These are phyloP conservation scores for Thelephora aurantiotincta DNA, from an alignment of 768 basidiomycete species.

Conservation along the genomic window DNA sequence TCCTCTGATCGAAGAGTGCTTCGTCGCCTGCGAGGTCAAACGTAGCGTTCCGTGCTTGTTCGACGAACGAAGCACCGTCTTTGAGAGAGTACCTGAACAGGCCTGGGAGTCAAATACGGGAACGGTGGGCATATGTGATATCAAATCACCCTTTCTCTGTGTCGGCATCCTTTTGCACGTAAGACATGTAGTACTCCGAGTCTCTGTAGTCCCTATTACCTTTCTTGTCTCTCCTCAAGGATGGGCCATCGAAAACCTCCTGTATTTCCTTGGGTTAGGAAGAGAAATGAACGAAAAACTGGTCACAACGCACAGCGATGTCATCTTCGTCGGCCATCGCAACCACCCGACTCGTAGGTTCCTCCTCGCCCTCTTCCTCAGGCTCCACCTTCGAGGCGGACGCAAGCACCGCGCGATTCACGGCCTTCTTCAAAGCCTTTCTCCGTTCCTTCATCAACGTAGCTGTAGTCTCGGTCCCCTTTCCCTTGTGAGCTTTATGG, in stretches of 20 bases:
- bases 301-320: constrained; percentile 38
- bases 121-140: background rate
- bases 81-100: constrained; percentile 64
- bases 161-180: constrained; percentile 75
- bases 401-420: constrained; percentile 27
- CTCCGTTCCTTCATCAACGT: constrained; percentile 82
- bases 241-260: constrained; percentile 48
- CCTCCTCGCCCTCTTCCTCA: constrained; percentile 20
- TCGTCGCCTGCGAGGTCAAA: constrained; percentile 83
- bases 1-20: constrained; percentile 39
- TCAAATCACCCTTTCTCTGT: constrained; percentile 80
- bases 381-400: constrained; percentile 21
- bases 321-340: constrained; percentile 74
- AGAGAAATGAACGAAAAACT: constrained; percentile 1
- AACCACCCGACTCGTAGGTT: constrained; percentile 18
- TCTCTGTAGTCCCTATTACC: constrained; percentile 49
- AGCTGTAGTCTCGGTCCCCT: constrained; percentile 46
- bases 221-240: constrained; percentile 24
- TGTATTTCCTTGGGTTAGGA: constrained; percentile 14
- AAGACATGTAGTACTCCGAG: constrained; percentile 81
- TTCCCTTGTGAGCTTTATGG: constrained; percentile 25
- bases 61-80: constrained; percentile 79
- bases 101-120: constrained; percentile 1
- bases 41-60: constrained; percentile 65
- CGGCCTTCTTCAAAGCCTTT: constrained; percentile 59